Evolutionary conservation across 1,284 basidiomycete genomes (phyloP).

Genomic region (Ustilago shanxiensis): DNA sequence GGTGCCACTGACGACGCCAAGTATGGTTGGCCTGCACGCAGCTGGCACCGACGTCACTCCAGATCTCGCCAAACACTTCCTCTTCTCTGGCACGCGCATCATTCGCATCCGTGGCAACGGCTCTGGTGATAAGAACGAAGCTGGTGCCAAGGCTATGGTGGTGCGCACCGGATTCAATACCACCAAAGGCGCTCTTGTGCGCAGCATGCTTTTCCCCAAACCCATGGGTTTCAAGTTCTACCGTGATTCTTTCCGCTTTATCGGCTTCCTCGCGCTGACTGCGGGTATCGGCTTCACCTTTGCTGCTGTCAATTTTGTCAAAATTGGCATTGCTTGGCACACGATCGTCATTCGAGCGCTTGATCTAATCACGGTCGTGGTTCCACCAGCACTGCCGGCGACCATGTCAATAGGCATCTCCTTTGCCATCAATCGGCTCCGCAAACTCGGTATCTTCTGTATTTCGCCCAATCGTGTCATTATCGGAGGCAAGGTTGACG

Average conservation of each 20-base stretch:
- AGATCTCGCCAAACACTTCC: slow-evolving; percentile 85
- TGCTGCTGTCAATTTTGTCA: slow-evolving; percentile 86
- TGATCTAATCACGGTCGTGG: slow-evolving; percentile 97
- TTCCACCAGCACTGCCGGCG: slow-evolving; percentile 95
- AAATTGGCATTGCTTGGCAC: slow-evolving; percentile 85
- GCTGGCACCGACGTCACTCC: slow-evolving; percentile 73
- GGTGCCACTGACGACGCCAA: slow-evolving; percentile 74
- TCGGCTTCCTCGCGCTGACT: slow-evolving; percentile 88
- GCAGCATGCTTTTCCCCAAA: slow-evolving; percentile 99
- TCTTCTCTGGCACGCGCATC: slow-evolving; percentile 92
- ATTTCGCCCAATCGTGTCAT: slow-evolving; percentile 97
- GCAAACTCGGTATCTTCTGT: slow-evolving; percentile 91
- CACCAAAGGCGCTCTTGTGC: slow-evolving; percentile 93
- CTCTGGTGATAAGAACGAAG: slow-evolving; percentile 54
- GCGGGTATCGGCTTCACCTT: slow-evolving; percentile 81
- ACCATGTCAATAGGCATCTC: slow-evolving; percentile 97
- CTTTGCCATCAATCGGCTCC: slow-evolving; percentile 90
- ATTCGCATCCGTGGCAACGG: slow-evolving; percentile 82
- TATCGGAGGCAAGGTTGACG: slow-evolving; percentile 94
- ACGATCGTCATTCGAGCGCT: slow-evolving; percentile 92
- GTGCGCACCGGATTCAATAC: slow-evolving; percentile 96
- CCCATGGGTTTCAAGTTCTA: slow-evolving; percentile 95
- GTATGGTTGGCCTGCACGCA: slow-evolving; percentile 54
- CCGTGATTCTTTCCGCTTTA: slow-evolving; percentile 96
- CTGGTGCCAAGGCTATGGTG: slow-evolving; percentile 83